phyloP scores from a whole-genome alignment of 2,329 filamentous ascomycete genomes.

The Cladosporium sp. region DNA sequence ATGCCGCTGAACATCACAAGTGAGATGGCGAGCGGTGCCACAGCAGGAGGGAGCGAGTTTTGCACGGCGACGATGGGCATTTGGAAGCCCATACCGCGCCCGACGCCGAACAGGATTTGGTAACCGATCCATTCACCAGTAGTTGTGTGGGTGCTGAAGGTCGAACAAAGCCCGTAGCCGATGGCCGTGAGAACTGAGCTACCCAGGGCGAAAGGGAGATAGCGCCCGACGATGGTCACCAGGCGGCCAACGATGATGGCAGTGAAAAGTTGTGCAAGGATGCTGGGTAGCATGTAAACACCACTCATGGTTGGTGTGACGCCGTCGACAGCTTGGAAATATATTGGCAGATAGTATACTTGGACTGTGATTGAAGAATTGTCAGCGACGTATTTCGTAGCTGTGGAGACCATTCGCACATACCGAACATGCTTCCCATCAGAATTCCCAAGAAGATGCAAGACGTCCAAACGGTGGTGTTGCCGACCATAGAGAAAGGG shows the following conservation, averaged over 20 bases:
- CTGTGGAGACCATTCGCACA: slow-evolving; percentile 40
- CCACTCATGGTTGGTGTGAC: slow-evolving; percentile 35
- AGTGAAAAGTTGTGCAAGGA: slow-evolving; percentile 23
- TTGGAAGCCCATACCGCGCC: slow-evolving; percentile 25
- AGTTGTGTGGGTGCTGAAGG: slow-evolving; percentile 36
- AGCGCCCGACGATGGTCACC: slow-evolving; percentile 15
- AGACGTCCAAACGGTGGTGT: slow-evolving; percentile 32
- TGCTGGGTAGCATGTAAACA: slow-evolving; percentile 35
- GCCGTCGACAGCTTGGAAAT: slow-evolving; percentile 38
- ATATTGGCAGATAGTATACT: slow-evolving; percentile 35
- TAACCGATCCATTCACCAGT: slow-evolving; percentile 50
- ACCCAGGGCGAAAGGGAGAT: slow-evolving; percentile 17
- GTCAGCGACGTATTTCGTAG: slow-evolving; percentile 28
- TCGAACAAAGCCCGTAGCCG: slow-evolving; percentile 21
- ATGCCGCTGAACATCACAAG: slow-evolving; percentile 29
- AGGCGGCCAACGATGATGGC: slow-evolving; percentile 17
- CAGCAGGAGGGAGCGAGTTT: slow-evolving; percentile 18
- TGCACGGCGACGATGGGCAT: slow-evolving; percentile 28
- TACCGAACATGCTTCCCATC: slow-evolving; percentile 17
- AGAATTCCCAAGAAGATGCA: slow-evolving; percentile 32
- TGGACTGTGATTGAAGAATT: slow-evolving; percentile 16
- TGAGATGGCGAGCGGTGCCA: slow-evolving; percentile 27
- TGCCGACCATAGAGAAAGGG: slow-evolving; percentile 30
- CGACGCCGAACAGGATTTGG: slow-evolving; percentile 47
- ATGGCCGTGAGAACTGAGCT: slow-evolving; percentile 17